Conservation (phyloP, 345 rosid species). For the Gossypium mustelinum region DNA sequence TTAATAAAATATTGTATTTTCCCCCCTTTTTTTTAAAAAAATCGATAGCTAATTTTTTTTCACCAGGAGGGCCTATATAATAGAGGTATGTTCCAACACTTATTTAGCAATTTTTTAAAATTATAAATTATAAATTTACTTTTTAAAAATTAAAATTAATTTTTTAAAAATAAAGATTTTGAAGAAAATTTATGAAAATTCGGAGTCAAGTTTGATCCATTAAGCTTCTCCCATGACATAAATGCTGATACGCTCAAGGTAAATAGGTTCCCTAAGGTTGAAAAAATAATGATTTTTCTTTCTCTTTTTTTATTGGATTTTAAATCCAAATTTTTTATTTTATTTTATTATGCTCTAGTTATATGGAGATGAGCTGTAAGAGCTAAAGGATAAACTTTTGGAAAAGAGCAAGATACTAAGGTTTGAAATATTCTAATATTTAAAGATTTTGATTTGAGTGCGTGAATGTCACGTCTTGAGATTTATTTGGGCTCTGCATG, state of each 20-base stretch:
- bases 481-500: background rate
- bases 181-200: constrained; percentile 13
- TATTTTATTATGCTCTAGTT: background rate
- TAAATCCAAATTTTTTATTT: background rate
- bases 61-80: constrained; percentile 24
- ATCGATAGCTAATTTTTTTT: background rate
- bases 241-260: constrained; percentile 8
- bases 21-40: no score
- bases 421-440: background rate
- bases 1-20: background rate
- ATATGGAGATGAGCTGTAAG: constrained; percentile 11
- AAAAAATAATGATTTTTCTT: background rate
- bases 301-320: background rate
- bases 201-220: background rate
- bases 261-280: background rate
- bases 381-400: constrained; percentile 13
- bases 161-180: constrained; percentile 7
- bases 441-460: background rate
- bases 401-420: constrained; percentile 26
- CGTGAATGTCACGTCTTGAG: no score
- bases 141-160: background rate
- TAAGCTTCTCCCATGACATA: constrained; percentile 7
- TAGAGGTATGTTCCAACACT: constrained; percentile 1
- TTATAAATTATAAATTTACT: background rate
- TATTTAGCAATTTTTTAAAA: background rate